phyloP scores from a whole-genome alignment of 257 asterid species.

The Plantago major region DNA sequence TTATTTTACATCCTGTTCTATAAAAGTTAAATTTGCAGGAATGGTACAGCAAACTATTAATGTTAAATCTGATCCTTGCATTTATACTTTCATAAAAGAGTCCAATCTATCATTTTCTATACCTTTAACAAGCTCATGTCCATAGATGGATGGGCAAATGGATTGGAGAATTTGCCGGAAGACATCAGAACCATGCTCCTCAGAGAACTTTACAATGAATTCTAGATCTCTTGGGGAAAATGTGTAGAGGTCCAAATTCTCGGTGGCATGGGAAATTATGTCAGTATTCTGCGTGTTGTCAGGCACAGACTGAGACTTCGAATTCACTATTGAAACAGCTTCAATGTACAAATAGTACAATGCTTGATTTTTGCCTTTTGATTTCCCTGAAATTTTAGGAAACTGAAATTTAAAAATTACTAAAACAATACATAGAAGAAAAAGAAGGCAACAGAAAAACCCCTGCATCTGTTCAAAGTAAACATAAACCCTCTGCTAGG shows the following conservation, averaged over 20 bases:
- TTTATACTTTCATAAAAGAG: slow-evolving; percentile 12
- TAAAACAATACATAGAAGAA: neutral
- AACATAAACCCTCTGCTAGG: slow-evolving; percentile 5
- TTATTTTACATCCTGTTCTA: too few species aligned
- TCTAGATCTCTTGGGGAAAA: slow-evolving; percentile 90
- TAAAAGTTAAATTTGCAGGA: neutral
- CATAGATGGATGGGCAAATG: slow-evolving; percentile 91
- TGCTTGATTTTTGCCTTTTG: slow-evolving; percentile 79
- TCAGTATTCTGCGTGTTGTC: slow-evolving; percentile 49
- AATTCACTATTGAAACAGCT: slow-evolving; percentile 69
- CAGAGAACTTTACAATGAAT: slow-evolving; percentile 80
- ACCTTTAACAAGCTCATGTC: slow-evolving; percentile 99
- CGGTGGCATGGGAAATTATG: slow-evolving; percentile 41
- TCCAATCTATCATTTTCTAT: slow-evolving; percentile 7
- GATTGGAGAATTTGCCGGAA: slow-evolving; percentile 84
- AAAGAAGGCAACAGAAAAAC: neutral
- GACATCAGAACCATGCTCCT: slow-evolving; percentile 79
- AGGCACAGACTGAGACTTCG: slow-evolving; percentile 63
- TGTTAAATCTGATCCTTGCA: slow-evolving; percentile 13
- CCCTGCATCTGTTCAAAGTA: slow-evolving; percentile 9
- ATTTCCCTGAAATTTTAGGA: slow-evolving; percentile 53
- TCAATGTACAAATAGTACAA: slow-evolving; percentile 81
- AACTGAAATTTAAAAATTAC: neutral
- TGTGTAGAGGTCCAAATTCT: slow-evolving; percentile 62
- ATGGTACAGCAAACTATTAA: slow-evolving; percentile 11